Base-by-base conservation (phyloP, 441 rosid species). In the Croton setiger region DNA sequence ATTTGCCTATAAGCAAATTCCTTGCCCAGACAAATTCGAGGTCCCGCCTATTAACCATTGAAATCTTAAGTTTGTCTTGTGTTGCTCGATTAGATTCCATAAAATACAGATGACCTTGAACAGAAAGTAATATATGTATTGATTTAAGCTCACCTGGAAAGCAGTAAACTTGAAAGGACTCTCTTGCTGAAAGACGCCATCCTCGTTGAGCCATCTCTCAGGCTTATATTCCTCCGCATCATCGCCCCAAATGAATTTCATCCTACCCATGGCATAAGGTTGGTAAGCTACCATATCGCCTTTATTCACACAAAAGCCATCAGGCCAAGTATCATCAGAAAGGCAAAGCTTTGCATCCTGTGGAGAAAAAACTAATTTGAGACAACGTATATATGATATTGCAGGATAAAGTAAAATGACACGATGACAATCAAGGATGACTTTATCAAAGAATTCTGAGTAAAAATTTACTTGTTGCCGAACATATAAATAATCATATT, bases 1-100 rank as follows among this genome's bases (percentile, higher is more conserved):
- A 84, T 93, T 76, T 93, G 93, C 72, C 94, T 78, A 72, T 86
- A 89, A 10, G 94, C 96, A 14, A 93, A 91, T 47, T 93, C 97
- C 64, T 80, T 90, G 3, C 97, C 98, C 1, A 88, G 87, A 66
- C 97, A 93, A 70, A 86, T 86, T 67, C 95, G 70, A 35, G 93
- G 93, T 15, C 93, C 93, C 7, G 87, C 93, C 90, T 88, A 82
- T 74, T 21, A 35, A 69, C 13, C 54, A 69, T 36, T 39, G 68
- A 27, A 63, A 72, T 20, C 7, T 11, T 17, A 33, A 55, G 45
- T 43, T 71, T 53, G 66, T 66, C 20, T 59, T 56, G 45, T 56
- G 31, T 0, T 23, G 64, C 36, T 63, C 56, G 20, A 60, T 0
- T 23, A 48, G 37, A 51, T 0, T 37, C 41, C 10, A 20, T 7